Conservation (phyloP, 176 grass and related monocot species). For the Lolium perenne region DNA sequence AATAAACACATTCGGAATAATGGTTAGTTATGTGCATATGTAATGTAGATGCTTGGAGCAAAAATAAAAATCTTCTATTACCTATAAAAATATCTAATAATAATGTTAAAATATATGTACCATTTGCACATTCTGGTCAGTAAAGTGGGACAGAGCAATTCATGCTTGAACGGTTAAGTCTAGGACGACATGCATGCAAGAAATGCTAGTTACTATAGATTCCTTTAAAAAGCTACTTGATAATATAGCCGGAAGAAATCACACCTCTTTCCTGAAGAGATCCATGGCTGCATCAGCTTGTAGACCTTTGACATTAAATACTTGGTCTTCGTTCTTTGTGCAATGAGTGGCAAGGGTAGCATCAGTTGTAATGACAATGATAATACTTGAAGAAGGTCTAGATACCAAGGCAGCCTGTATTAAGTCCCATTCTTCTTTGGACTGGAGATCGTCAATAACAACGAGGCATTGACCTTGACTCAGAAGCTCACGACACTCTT, state of each 20-base stretch:
- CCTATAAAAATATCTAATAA: neutral
- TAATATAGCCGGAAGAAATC: neutral
- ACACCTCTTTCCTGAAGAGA: neutral
- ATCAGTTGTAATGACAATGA: neutral
- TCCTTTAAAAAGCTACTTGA: too few relatives aligned
- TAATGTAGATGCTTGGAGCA: neutral
- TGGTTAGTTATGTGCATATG: neutral
- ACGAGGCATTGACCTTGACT: neutral
- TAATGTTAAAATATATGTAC: too few relatives aligned
- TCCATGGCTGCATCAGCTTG: neutral
- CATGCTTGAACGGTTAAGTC: too few relatives aligned
- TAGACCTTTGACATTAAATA: conserved; percentile 1
- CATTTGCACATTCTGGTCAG: too few relatives aligned
- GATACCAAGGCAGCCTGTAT: neutral
- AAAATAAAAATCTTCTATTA: neutral
- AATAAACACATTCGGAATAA: neutral
- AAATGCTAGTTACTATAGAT: too few relatives aligned
- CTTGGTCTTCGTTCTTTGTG: neutral
- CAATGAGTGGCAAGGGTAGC: neutral
- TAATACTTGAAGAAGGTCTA: neutral
- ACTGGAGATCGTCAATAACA: neutral
- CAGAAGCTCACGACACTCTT: neutral
- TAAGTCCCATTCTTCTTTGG: neutral
- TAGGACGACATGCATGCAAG: too few relatives aligned
- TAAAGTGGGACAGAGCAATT: too few relatives aligned